These are phyloP conservation scores for Aphanocladium album DNA, from an alignment of 2,329 filamentous ascomycete genomes.

Conservation along the genomic window DNA sequence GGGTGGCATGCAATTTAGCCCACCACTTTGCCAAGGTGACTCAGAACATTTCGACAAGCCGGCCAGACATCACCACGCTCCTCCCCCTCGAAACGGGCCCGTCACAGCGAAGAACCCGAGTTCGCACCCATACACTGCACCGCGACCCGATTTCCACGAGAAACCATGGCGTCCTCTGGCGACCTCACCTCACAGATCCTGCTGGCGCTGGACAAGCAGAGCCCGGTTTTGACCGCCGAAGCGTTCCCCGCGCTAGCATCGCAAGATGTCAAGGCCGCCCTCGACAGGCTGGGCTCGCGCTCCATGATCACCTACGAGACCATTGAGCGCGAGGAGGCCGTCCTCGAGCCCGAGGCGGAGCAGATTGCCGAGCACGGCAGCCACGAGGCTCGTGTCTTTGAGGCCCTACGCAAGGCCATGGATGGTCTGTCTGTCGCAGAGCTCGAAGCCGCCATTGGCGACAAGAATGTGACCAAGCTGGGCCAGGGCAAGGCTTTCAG, in stretches of 20 bases:
- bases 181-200: slow-evolving; percentile 64
- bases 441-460: slow-evolving; percentile 62
- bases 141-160: neutral
- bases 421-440: slow-evolving; percentile 80
- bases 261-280: slow-evolving; percentile 72
- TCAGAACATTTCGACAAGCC: slow-evolving; percentile 11
- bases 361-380: slow-evolving; percentile 69
- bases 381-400: slow-evolving; percentile 78
- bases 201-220: slow-evolving; percentile 56
- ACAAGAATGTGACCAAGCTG: slow-evolving; percentile 70
- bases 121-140: neutral
- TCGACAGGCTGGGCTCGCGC: slow-evolving; percentile 79
- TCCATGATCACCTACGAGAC: slow-evolving; percentile 85
- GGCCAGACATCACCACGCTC: slow-evolving; percentile 7
- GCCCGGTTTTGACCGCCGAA: slow-evolving; percentile 63
- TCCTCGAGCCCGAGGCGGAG: slow-evolving; percentile 70
- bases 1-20: slow-evolving; percentile 12
- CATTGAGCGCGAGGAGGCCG: slow-evolving; percentile 70
- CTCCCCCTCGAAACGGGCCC: neutral
- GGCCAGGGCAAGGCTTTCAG: slow-evolving; percentile 95
- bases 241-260: slow-evolving; percentile 64
- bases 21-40: slow-evolving; percentile 10
- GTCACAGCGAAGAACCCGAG: neutral
- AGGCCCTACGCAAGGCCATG: slow-evolving; percentile 63
- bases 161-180: slow-evolving; percentile 39